Evolutionary conservation across 257 asterid species (phyloP).

Genomic region (Jacaranda mimosifolia): DNA sequence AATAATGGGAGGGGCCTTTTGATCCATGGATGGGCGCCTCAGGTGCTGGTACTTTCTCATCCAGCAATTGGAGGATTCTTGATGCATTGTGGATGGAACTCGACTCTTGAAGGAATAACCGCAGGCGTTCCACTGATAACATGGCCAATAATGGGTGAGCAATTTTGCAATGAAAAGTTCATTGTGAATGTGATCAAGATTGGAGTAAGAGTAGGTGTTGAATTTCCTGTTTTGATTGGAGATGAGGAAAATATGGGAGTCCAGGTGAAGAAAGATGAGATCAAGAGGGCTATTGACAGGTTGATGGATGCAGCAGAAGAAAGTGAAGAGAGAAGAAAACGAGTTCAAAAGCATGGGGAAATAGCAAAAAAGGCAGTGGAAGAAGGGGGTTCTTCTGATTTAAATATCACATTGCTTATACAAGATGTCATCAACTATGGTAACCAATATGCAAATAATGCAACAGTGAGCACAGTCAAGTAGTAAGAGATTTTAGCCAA

Average conservation of each 20-base stretch:
- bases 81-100: slow-evolving; percentile 50
- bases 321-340: slow-evolving; percentile 28
- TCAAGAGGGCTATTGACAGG: slow-evolving; percentile 23
- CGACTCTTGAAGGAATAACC: slow-evolving; percentile 36
- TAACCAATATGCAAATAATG: too few relatives aligned
- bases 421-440: slow-evolving; percentile 17
- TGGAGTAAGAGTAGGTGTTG: slow-evolving; percentile 37
- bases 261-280: slow-evolving; percentile 31
- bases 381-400: slow-evolving; percentile 41
- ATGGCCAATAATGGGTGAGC: slow-evolving; percentile 41
- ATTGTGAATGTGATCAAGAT: slow-evolving; percentile 35
- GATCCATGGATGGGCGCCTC: slow-evolving; percentile 46
- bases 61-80: slow-evolving; percentile 37
- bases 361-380: slow-evolving; percentile 39
- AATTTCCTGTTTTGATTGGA: slow-evolving; percentile 23
- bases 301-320: slow-evolving; percentile 40
- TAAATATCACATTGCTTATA: slow-evolving; percentile 12
- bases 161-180: slow-evolving; percentile 43
- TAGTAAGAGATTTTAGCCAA: neutral
- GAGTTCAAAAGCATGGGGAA: slow-evolving; percentile 37
- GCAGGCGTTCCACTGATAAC: slow-evolving; percentile 43
- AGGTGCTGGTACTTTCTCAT: slow-evolving; percentile 43
- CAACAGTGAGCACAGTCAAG: too few relatives aligned
- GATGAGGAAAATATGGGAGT: slow-evolving; percentile 18
- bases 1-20: slow-evolving; percentile 30